These are phyloP conservation scores for Chaetomiaceae sp. DNA, from an alignment of 2,329 filamentous ascomycete genomes.

Conservation along the genomic window DNA sequence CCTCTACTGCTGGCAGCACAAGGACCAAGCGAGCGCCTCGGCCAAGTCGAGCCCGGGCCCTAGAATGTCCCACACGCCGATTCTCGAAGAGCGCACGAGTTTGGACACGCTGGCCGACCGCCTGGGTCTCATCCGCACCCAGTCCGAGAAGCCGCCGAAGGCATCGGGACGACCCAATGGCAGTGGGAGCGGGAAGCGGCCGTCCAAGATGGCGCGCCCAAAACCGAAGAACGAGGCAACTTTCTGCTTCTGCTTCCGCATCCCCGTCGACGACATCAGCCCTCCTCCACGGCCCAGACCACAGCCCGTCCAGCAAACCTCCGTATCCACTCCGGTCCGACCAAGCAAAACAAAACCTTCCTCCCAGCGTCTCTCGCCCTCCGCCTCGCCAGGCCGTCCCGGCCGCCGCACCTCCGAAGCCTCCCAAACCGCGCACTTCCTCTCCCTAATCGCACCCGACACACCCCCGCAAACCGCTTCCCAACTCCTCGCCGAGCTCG, in stretches of 20 bases:
- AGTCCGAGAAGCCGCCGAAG: constrained; percentile 30
- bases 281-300: constrained; percentile 44
- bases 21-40: constrained; percentile 66
- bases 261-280: constrained; percentile 42
- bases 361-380: constrained; percentile 28
- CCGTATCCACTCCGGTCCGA: constrained; percentile 16
- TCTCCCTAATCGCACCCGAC: constrained; percentile 65
- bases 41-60: constrained; percentile 44
- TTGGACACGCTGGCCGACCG: constrained; percentile 82
- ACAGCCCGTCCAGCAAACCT: constrained; percentile 39
- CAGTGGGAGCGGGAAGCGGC: constrained; percentile 21
- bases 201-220: constrained; percentile 28
- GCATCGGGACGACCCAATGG: constrained; percentile 26
- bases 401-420: constrained; percentile 28
- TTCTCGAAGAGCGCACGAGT: constrained; percentile 65
- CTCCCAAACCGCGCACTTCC: constrained; percentile 43
- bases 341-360: constrained; percentile 31
- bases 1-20: constrained; percentile 95
- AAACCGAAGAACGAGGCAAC: constrained; percentile 33
- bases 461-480: constrained; percentile 66
- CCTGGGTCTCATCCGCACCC: constrained; percentile 62
- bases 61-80: constrained; percentile 43
- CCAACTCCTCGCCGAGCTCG: constrained; percentile 69
- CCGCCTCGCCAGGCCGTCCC: constrained; percentile 25
- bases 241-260: constrained; percentile 51